A percentile compares a stretch with the other conserved stretches of the same genome.
These are phyloP conservation scores for Fraxinus dipetala DNA, from an alignment of 305 asterid genomes.

Conservation along the genomic window DNA sequence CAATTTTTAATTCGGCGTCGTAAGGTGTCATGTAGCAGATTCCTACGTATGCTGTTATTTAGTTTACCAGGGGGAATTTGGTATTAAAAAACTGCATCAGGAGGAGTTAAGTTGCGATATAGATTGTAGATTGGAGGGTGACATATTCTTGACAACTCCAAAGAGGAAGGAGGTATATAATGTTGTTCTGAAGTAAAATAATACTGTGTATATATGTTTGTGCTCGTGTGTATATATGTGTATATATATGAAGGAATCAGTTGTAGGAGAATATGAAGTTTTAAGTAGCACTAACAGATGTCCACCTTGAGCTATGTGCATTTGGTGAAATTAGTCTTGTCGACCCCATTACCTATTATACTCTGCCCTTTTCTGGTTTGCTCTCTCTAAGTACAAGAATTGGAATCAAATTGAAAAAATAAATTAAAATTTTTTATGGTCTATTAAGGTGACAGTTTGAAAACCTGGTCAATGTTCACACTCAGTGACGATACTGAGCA, in stretches of 20 bases:
- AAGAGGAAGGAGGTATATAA: neutral
- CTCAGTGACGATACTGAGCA: neutral
- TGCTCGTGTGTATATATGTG: neutral
- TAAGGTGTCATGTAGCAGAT: neutral
- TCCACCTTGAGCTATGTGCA: neutral
- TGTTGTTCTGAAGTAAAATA: neutral
- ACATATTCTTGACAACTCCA: neutral
- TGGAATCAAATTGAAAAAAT: neutral
- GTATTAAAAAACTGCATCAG: neutral
- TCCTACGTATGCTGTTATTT: neutral
- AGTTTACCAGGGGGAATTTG: neutral
- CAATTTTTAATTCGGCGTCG: neutral
- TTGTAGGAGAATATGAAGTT: neutral
- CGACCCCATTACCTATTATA: neutral
- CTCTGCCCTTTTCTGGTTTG: neutral
- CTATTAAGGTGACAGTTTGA: neutral
- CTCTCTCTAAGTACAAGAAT: neutral
- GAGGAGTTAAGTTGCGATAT: neutral
- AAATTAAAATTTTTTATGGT: neutral
- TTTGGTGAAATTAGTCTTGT: neutral
- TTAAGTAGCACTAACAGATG: neutral
- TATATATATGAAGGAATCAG: neutral
- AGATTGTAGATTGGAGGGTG: neutral
- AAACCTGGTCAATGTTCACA: neutral
- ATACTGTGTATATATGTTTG: neutral